These are phyloP conservation scores for Parathielavia hyrcaniae DNA, from an alignment of 495 filamentous ascomycete genomes.

Conservation along the genomic window DNA sequence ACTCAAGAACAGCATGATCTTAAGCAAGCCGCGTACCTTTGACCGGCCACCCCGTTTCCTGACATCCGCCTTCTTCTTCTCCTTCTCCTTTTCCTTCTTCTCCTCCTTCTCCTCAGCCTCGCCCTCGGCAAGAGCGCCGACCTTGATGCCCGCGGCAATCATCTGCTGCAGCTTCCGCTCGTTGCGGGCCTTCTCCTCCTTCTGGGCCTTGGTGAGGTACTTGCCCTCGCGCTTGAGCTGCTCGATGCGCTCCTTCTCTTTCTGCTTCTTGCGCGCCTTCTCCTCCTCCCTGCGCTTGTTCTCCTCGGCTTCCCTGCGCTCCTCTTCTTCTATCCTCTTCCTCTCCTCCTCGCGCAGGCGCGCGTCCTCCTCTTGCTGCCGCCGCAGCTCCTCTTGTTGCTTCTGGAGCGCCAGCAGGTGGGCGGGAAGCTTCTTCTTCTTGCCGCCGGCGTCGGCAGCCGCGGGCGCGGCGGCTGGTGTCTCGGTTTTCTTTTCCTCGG, in stretches of 20 bases:
- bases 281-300: constrained; percentile 41
- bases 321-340: constrained; percentile 63
- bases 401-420: constrained; percentile 78
- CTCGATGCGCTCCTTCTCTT: constrained; percentile 91
- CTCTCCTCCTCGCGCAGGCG: constrained; percentile 65
- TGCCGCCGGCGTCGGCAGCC: constrained; percentile 47
- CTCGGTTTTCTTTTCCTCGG: constrained; percentile 43
- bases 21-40: constrained; percentile 47
- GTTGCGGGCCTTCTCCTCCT: constrained; percentile 73
- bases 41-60: constrained; percentile 68
- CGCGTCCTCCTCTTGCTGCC: constrained; percentile 70
- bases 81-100: constrained; percentile 51
- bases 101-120: constrained; percentile 58
- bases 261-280: constrained; percentile 78
- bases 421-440: constrained; percentile 87
- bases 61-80: constrained; percentile 64
- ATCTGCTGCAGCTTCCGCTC: constrained; percentile 90
- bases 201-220: constrained; percentile 89
- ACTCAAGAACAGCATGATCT: background rate
- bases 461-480: constrained; percentile 26
- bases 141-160: constrained; percentile 77
- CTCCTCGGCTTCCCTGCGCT: constrained; percentile 66
- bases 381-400: constrained; percentile 78
- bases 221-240: constrained; percentile 94
- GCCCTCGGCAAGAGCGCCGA: constrained; percentile 62